Base-by-base conservation (phyloP, 352 stramenopile species). In the Globisporangium apiculatum region DNA sequence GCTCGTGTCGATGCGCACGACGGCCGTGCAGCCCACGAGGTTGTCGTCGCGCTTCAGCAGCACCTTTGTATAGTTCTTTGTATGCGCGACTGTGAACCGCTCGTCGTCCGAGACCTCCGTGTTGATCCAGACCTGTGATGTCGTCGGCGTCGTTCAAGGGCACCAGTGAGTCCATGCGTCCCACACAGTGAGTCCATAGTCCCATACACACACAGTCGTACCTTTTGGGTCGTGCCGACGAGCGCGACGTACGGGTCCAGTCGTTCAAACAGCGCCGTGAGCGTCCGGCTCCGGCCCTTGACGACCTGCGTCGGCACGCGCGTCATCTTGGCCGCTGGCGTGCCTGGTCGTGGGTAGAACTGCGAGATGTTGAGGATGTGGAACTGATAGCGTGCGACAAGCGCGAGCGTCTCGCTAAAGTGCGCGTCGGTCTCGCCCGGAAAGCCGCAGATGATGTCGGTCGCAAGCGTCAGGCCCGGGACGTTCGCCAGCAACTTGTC, bases 361-460 rank as follows among this genome's bases (percentile, higher is more conserved):
- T 97, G 85, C 38, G 89, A 97, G 63, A 97, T 97, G 66, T 97
- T 97, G 67, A 95, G 86, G 58, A 97, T 91, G 60, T 89, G 73
- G 59, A 97, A 96, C 42, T 75, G 71, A 62, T 97, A 97, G 42
- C 94, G 78, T 48, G 86, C 71, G 14, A 96, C 75, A 8, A 97
- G 75, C 57, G 68, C 62, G 75, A 97, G 88, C 7, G 90, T 97
- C 62, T 91, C 70, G 42, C 91, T 73, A 60, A 96, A 97, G 46
- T 97, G 75, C 40, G 79, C 75, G 46, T 97, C 87, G 0, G 78
- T 96, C 71, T 97, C 91, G 11, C 75, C 73, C 8, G 89, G 86
- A 61, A 97, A 97, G 35, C 91, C 91, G 43, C 91, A 97, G 60
- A 97, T 97, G 56, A 97, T 96, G 66, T 97, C 91, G 1, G 91